Conservation (phyloP, 2,329 filamentous ascomycete genomes). For the Neonectria sp. region DNA sequence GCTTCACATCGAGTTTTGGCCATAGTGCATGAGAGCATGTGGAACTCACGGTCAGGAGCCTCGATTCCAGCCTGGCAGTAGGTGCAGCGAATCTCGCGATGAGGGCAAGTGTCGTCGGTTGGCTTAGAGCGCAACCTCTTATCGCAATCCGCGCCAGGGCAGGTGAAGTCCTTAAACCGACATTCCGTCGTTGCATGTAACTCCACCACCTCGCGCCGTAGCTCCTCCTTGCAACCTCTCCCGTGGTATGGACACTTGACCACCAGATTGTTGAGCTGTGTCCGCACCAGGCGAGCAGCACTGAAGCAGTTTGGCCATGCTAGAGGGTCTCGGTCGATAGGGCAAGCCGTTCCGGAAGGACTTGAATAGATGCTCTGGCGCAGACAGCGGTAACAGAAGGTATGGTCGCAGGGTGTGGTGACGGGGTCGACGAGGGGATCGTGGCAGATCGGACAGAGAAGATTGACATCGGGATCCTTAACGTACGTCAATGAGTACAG, state of each 20-base stretch:
- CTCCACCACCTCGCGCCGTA: conserved; percentile 69
- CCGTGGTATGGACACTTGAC: conserved; percentile 71
- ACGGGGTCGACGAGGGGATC: conserved; percentile 73
- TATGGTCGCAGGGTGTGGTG: conserved; percentile 75
- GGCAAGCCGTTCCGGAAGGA: conserved; percentile 63
- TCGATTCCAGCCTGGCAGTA: conserved; percentile 68
- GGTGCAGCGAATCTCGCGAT: conserved; percentile 66
- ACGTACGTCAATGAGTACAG: conserved; percentile 63
- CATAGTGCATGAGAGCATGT: conserved; percentile 60
- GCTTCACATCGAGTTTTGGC: conserved; percentile 64
- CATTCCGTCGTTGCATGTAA: conserved; percentile 72
- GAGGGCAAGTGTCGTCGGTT: conserved; percentile 67
- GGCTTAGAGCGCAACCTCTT: conserved; percentile 68
- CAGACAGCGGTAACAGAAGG: conserved; percentile 74
- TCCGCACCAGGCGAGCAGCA: conserved; percentile 65
- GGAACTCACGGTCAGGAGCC: conserved; percentile 57
- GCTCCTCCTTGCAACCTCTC: conserved; percentile 65
- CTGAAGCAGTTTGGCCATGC: conserved; percentile 58
- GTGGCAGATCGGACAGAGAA: conserved; percentile 71
- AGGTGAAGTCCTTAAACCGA: conserved; percentile 68
- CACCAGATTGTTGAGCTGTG: conserved; percentile 72
- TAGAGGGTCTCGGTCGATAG: conserved; percentile 69
- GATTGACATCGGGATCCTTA: conserved; percentile 60
- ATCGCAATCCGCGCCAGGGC: conserved; percentile 67
- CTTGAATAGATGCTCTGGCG: conserved; percentile 58